phyloP scores from a whole-genome alignment of 768 basidiomycete species.

The Naematelia encephala region DNA sequence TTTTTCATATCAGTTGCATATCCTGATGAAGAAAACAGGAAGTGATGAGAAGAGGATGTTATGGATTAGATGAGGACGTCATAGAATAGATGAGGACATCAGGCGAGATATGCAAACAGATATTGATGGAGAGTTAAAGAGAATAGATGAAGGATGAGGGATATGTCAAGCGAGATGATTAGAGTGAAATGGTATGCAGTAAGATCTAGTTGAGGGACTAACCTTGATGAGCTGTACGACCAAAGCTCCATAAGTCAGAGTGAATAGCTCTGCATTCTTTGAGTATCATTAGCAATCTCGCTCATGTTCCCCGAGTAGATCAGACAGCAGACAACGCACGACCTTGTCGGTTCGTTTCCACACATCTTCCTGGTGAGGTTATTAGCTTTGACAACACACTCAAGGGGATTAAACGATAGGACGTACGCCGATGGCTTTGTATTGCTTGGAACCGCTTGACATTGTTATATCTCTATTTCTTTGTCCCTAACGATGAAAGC shows the following conservation, averaged over 20 bases:
- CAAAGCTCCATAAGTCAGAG: constrained; percentile 92
- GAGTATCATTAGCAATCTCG: background rate
- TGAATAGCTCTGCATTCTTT: constrained; percentile 95
- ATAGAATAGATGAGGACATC: background rate
- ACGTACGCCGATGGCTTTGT: constrained; percentile 51
- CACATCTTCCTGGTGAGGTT: constrained; percentile 65
- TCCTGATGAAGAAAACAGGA: too few species aligned
- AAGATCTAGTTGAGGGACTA: constrained; percentile 1
- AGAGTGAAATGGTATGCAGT: too few species aligned
- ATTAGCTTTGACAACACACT: too few species aligned
- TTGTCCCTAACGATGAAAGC: too few species aligned
- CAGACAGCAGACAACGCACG: constrained; percentile 60
- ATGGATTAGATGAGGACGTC: background rate
- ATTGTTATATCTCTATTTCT: too few species aligned
- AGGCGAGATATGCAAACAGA: too few species aligned
- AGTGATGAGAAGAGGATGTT: background rate
- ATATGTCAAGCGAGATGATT: background rate
- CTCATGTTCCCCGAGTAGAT: background rate
- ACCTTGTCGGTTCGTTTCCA: constrained; percentile 98
- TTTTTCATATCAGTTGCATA: background rate
- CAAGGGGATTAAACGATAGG: too few species aligned
- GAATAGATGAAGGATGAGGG: background rate
- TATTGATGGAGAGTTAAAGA: constrained; percentile 2
- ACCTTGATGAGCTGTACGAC: constrained; percentile 93
- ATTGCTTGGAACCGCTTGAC: constrained; percentile 48